These are phyloP conservation scores for Huntiella omanensis DNA, from an alignment of 2,329 filamentous ascomycete genomes.

Conservation along the genomic window DNA sequence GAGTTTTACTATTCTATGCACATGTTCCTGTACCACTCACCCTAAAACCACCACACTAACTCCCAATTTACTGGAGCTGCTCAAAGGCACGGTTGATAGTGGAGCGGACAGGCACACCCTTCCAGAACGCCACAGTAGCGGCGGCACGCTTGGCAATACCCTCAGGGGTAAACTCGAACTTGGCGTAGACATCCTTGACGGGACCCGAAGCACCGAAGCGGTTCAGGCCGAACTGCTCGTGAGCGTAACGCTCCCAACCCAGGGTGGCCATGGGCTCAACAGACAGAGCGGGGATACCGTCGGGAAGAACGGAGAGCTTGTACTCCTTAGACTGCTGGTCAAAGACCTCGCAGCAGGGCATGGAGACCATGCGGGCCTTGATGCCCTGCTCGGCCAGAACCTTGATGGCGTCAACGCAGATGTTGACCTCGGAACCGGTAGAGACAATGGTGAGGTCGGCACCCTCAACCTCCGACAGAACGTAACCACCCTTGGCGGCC, in stretches of 20 bases:
- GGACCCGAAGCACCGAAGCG: conserved; percentile 93
- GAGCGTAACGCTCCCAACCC: conserved; percentile 97
- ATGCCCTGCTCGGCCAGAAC: conserved; percentile 72
- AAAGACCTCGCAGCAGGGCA: conserved; percentile 95
- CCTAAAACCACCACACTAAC: neutral
- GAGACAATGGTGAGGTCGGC: conserved; percentile 80
- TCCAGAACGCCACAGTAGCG: conserved; percentile 92
- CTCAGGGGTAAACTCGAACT: conserved; percentile 98
- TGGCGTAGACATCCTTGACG: conserved; percentile 98
- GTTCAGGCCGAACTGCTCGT: conserved; percentile 99
- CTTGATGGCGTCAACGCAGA: conserved; percentile 85
- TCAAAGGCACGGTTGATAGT: conserved; percentile 95
- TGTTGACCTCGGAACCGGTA: conserved; percentile 88
- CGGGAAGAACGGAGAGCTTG: conserved; percentile 77
- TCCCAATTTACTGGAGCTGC: conserved; percentile 64
- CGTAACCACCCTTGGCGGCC: conserved; percentile 89
- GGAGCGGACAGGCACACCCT: conserved; percentile 74
- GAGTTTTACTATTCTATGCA: conserved; percentile 1
- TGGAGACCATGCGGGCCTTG: conserved; percentile 78
- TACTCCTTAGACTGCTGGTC: conserved; percentile 90
- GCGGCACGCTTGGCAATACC: conserved; percentile 88
- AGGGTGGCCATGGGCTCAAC: conserved; percentile 95
- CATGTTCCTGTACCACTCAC: neutral
- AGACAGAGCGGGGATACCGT: conserved; percentile 80
- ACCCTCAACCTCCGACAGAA: conserved; percentile 64